These are phyloP conservation scores for Wickerhamiella domercqiae DNA, from an alignment of 805 yeast species.

Conservation along the genomic window DNA sequence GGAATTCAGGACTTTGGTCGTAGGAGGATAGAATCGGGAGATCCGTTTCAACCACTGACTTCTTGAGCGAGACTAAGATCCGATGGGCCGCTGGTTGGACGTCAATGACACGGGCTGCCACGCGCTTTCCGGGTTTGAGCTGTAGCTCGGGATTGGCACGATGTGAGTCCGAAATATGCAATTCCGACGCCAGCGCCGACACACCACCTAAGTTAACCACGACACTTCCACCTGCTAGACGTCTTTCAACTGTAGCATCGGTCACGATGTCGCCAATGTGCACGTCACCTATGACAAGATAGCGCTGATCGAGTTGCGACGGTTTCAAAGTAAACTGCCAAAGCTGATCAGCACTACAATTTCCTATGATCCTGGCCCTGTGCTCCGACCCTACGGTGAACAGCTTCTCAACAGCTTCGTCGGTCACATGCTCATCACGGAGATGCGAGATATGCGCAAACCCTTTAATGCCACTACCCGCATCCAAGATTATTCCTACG, in stretches of 20 bases:
- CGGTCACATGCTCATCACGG: constrained; percentile 26
- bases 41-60: constrained; percentile 52
- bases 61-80: constrained; percentile 59
- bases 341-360: constrained; percentile 46
- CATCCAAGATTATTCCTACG: constrained; percentile 25
- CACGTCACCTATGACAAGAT: constrained; percentile 53
- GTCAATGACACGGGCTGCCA: constrained; percentile 35
- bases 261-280: constrained; percentile 54
- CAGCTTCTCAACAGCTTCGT: constrained; percentile 18
- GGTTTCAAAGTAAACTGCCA: constrained; percentile 58
- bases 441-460: constrained; percentile 67
- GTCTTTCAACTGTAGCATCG: constrained; percentile 39
- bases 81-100: constrained; percentile 28
- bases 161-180: constrained; percentile 72
- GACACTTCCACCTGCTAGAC: constrained; percentile 52
- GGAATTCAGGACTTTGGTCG: constrained; percentile 31
- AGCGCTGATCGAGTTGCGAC: constrained; percentile 45
- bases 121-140: constrained; percentile 70
- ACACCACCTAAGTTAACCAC: constrained; percentile 44
- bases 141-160: constrained; percentile 83
- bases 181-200: constrained; percentile 56
- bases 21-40: constrained; percentile 27
- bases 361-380: constrained; percentile 64
- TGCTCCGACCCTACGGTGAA: constrained; percentile 53
- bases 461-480: constrained; percentile 44